Conservation (phyloP, 768 basidiomycete species). For the Mycena rebaudengoi region DNA sequence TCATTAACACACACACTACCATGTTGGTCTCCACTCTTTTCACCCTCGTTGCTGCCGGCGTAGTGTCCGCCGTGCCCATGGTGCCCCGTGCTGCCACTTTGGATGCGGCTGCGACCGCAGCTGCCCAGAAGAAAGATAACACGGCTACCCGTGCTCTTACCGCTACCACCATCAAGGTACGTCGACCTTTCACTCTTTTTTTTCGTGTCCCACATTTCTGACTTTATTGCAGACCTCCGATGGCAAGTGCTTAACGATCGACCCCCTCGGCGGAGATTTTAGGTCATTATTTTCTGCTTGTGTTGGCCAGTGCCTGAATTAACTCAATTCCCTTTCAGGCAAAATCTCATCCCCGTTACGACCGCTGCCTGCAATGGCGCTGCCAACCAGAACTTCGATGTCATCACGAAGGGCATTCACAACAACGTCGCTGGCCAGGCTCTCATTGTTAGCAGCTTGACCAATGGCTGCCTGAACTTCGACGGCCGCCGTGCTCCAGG, state of each 20-base stretch:
- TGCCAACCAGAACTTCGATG: slow-evolving; percentile 32
- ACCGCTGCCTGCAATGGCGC: slow-evolving; percentile 28
- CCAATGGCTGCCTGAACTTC: slow-evolving; percentile 35
- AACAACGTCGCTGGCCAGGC: slow-evolving; percentile 31
- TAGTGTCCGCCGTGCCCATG: slow-evolving; percentile 25
- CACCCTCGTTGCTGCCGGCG: slow-evolving; percentile 25
- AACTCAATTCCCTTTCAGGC: too few relatives aligned
- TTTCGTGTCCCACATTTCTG: background rate
- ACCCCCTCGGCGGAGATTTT: slow-evolving; percentile 33
- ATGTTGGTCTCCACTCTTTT: slow-evolving; percentile 30
- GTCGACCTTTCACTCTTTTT: background rate
- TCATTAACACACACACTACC: background rate
- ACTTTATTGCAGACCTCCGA: slow-evolving; percentile 25
- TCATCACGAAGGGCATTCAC: slow-evolving; percentile 32
- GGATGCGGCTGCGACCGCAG: slow-evolving; percentile 20
- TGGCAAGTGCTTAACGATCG: slow-evolving; percentile 33
- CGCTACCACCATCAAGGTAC: slow-evolving; percentile 28
- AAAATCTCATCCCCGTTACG: slow-evolving; percentile 31
- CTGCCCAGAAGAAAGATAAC: slow-evolving; percentile 28
- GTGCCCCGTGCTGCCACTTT: slow-evolving; percentile 22
- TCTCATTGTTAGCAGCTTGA: slow-evolving; percentile 32
- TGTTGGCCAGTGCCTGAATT: too few relatives aligned
- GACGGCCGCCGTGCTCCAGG: slow-evolving; percentile 26
- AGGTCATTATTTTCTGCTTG: too few relatives aligned
- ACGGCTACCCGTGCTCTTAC: slow-evolving; percentile 33